These are phyloP conservation scores for Petunia axillaris DNA, from an alignment of 257 asterid species.

Conservation along the genomic window DNA sequence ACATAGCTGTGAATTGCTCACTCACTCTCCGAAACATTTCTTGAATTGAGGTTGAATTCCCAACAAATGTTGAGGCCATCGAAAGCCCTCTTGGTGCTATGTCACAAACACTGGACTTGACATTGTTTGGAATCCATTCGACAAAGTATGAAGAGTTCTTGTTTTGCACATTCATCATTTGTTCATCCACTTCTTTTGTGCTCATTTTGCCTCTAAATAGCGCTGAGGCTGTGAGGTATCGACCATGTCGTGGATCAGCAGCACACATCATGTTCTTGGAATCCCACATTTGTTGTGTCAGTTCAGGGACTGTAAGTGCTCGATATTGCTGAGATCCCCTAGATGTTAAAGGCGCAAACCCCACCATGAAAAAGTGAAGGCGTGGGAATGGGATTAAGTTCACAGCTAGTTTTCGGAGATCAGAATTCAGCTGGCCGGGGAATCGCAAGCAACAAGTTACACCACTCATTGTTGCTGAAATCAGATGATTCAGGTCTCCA, in stretches of 20 bases:
- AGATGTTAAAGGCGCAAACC: conserved; percentile 40
- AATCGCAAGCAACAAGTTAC: conserved; percentile 39
- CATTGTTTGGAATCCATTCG: conserved; percentile 42
- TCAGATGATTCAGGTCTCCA: conserved; percentile 41
- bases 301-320: conserved; percentile 38
- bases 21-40: conserved; percentile 43
- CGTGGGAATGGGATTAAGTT: conserved; percentile 39
- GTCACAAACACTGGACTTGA: conserved; percentile 41
- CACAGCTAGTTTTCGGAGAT: conserved; percentile 38
- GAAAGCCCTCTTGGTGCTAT: conserved; percentile 38
- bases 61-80: conserved; percentile 37
- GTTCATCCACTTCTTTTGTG: conserved; percentile 23
- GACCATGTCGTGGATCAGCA: conserved; percentile 40
- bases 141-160: conserved; percentile 40
- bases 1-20: conserved; percentile 40
- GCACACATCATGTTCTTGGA: conserved; percentile 45
- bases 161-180: conserved; percentile 34
- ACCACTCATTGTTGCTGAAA: conserved; percentile 42
- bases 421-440: conserved; percentile 41
- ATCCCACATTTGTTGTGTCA: conserved; percentile 42
- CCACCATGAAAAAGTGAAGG: conserved; percentile 42
- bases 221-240: conserved; percentile 40
- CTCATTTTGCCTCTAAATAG: conserved; percentile 41
- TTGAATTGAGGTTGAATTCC: conserved; percentile 41
- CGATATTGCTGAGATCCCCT: conserved; percentile 41